Percentiles rank a stretch among this genome's conserved stretches.
These are phyloP conservation scores for Cardiospermum halicacabum DNA, from an alignment of 345 rosid species.

Conservation along the genomic window DNA sequence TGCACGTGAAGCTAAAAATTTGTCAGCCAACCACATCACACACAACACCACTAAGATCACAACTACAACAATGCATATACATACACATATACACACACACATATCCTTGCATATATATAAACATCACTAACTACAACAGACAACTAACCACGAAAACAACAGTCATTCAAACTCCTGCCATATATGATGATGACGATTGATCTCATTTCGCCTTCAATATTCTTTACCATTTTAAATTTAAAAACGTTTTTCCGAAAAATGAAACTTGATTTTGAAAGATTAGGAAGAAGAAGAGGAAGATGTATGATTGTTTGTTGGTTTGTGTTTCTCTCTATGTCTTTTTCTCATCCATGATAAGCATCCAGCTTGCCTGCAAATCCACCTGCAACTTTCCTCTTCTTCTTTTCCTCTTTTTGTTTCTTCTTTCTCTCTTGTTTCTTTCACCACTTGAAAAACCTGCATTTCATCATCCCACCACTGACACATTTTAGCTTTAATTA, in stretches of 20 bases:
- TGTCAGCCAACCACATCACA: conserved; percentile 24
- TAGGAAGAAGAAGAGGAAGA: conserved; percentile 38
- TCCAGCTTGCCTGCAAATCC: conserved; percentile 42
- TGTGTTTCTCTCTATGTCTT: conserved; percentile 43
- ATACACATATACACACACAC: background rate
- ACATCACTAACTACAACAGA: conserved; percentile 10
- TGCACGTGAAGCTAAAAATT: conserved; percentile 32
- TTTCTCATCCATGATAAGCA: conserved; percentile 70
- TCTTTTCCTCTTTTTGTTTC: conserved; percentile 17
- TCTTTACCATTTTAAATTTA: conserved; percentile 6
- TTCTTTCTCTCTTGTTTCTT: conserved; percentile 28
- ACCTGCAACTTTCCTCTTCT: conserved; percentile 16
- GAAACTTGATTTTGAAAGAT: too few species aligned
- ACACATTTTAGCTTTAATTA: background rate
- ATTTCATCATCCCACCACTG: conserved; percentile 4
- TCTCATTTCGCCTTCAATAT: conserved; percentile 7
- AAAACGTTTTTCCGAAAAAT: too few species aligned
- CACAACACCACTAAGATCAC: too few species aligned
- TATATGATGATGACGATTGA: conserved; percentile 16
- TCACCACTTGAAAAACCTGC: conserved; percentile 38
- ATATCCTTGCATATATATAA: too few species aligned
- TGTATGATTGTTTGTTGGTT: conserved; percentile 38
- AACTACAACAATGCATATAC: conserved; percentile 10
- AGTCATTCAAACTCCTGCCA: conserved; percentile 14
- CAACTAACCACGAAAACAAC: background rate